Percentiles rank a stretch among this genome's conserved stretches.
Evolutionary conservation across 2,329 filamentous ascomycete species (phyloP).

Genomic region (Colletotrichum viniferum): DNA sequence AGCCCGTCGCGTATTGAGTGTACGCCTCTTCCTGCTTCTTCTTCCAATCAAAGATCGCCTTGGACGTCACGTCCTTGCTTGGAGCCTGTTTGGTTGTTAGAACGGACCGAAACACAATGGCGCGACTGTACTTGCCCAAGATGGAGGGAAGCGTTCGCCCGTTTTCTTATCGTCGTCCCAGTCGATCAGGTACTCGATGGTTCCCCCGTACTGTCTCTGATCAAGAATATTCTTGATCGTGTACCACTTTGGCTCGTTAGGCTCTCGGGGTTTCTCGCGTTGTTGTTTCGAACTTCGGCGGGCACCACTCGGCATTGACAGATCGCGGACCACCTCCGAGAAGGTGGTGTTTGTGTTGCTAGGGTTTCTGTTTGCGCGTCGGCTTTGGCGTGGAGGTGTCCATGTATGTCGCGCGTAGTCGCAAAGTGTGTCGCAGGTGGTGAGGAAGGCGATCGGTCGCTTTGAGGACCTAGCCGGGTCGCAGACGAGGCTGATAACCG

Average conservation of each 20-base stretch:
- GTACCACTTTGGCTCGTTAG: conserved; percentile 32
- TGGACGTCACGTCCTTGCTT: conserved; percentile 32
- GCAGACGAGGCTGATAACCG: conserved; percentile 14
- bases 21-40: neutral
- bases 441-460: neutral
- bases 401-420: neutral
- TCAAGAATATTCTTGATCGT: conserved; percentile 38
- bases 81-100: conserved; percentile 4
- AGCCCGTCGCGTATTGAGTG: neutral
- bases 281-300: conserved; percentile 2
- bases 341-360: conserved; percentile 15
- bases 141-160: conserved; percentile 34
- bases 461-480: conserved; percentile 2
- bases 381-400: neutral
- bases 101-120: neutral
- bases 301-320: conserved; percentile 19
- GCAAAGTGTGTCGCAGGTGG: neutral
- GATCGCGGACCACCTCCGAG: conserved; percentile 5
- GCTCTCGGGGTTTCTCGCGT: conserved; percentile 3
- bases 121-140: conserved; percentile 34
- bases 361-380: neutral
- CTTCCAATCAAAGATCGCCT: conserved; percentile 38
- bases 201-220: conserved; percentile 31
- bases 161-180: conserved; percentile 39
- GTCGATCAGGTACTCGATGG: conserved; percentile 39